Percentiles rank a stretch among this genome's conserved stretches.
These are phyloP conservation scores for Carex myosuroides DNA, from an alignment of 176 grass and related monocot species.

Conservation along the genomic window DNA sequence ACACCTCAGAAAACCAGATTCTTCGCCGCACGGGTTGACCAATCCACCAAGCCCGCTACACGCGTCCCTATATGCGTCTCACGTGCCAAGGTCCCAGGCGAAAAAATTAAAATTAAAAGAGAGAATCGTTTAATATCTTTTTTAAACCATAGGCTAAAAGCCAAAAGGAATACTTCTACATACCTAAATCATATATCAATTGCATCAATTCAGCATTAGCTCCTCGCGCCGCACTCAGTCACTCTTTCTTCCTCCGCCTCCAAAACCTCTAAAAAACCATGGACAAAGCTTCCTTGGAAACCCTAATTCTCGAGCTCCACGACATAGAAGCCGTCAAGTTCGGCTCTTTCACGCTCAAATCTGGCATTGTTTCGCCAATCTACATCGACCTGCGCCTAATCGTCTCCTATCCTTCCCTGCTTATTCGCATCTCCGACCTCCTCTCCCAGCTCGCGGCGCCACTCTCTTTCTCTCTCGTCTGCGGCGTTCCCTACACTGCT, in stretches of 20 bases:
- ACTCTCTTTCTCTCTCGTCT: constrained; percentile 58
- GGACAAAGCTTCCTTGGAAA: constrained; percentile 47
- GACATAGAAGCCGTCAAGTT: constrained; percentile 81
- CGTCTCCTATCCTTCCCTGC: constrained; percentile 77
- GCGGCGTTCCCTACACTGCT: constrained; percentile 92
- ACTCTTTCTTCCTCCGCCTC: not conserved
- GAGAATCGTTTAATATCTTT: no score
- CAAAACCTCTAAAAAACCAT: constrained; percentile 37
- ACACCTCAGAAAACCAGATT: not conserved
- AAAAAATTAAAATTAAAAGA: not conserved
- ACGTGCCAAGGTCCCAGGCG: not conserved
- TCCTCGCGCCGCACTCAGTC: not conserved
- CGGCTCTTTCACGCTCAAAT: constrained; percentile 88
- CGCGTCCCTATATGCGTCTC: not conserved
- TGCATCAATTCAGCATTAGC: not conserved
- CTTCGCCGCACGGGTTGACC: not conserved
- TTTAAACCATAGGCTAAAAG: no score
- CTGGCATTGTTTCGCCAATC: constrained; percentile 90
- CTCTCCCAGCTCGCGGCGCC: constrained; percentile 43
- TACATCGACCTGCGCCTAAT: constrained; percentile 92
- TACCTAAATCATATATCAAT: no score
- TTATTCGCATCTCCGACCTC: constrained; percentile 55
- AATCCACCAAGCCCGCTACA: not conserved
- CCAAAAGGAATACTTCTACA: no score
- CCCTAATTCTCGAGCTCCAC: constrained; percentile 72